Conservation (phyloP, 805 yeast species). For the Saccharomycopsis vini region DNA sequence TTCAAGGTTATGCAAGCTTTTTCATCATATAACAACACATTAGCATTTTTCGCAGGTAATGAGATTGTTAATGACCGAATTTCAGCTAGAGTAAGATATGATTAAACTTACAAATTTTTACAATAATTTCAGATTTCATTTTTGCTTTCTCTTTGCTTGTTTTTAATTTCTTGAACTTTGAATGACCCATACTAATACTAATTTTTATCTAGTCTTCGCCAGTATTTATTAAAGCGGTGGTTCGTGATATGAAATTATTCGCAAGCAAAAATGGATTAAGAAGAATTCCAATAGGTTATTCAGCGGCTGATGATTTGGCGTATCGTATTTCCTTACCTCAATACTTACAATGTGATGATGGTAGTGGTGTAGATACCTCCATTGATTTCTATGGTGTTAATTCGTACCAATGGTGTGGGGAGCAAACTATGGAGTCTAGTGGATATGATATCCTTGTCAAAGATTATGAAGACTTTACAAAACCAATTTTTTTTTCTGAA, state of each 20-base stretch:
- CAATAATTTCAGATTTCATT: too few species aligned
- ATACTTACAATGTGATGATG: constrained; percentile 69
- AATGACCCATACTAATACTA: neutral
- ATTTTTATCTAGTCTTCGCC: constrained; percentile 45
- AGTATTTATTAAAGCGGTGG: constrained; percentile 63
- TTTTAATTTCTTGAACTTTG: neutral
- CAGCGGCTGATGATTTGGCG: constrained; percentile 88
- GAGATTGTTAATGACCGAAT: constrained; percentile 76
- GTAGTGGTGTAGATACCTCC: constrained; percentile 36
- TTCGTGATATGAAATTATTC: constrained; percentile 74
- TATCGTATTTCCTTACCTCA: constrained; percentile 70
- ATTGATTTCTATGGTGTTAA: constrained; percentile 80
- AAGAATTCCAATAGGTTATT: constrained; percentile 81
- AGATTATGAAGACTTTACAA: constrained; percentile 58
- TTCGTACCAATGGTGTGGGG: constrained; percentile 75
- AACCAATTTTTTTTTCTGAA: constrained; percentile 85
- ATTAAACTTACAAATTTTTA: neutral
- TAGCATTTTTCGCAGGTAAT: constrained; percentile 89
- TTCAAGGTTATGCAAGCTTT: constrained; percentile 76
- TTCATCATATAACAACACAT: constrained; percentile 75
- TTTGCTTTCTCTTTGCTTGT: neutral
- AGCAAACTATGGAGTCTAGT: constrained; percentile 70
- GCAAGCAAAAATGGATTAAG: constrained; percentile 52
- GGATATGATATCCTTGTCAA: constrained; percentile 65
- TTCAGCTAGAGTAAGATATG: constrained; percentile 39